Evolutionary conservation across 257 asterid species (phyloP).

Genomic region (Knoxia roxburghii): DNA sequence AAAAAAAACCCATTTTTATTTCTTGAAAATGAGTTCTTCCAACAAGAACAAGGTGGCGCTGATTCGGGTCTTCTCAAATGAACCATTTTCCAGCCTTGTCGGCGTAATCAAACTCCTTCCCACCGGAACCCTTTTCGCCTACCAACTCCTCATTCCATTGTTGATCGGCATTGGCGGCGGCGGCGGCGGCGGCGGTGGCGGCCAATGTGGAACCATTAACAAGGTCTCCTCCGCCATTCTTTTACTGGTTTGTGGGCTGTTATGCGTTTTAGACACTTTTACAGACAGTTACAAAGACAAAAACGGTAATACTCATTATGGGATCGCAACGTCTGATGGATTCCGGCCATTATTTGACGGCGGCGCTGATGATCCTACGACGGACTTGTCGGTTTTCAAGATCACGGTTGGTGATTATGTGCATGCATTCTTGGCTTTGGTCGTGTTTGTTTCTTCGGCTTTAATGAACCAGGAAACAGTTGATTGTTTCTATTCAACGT

Average conservation of each 20-base stretch:
- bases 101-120: slow-evolving; percentile 80
- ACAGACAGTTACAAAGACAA: slow-evolving; percentile 66
- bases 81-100: slow-evolving; percentile 49
- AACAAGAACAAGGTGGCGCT: too few species aligned
- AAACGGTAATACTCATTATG: slow-evolving; percentile 46
- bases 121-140: slow-evolving; percentile 66
- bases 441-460: slow-evolving; percentile 52
- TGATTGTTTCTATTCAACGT: slow-evolving; percentile 62
- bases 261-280: slow-evolving; percentile 59
- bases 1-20: too few species aligned
- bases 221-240: slow-evolving; percentile 41
- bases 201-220: slow-evolving; percentile 43
- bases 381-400: slow-evolving; percentile 42
- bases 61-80: too few species aligned
- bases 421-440: slow-evolving; percentile 50
- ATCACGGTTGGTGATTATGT: slow-evolving; percentile 60
- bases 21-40: too few species aligned
- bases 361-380: too few species aligned
- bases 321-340: slow-evolving; percentile 57
- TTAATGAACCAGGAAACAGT: slow-evolving; percentile 57
- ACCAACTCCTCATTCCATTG: slow-evolving; percentile 74
- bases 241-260: slow-evolving; percentile 37
- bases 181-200: too few species aligned
- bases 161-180: slow-evolving; percentile 49
- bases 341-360: slow-evolving; percentile 40